Conservation (phyloP, 257 asterid species). For the Primulina tabacum region DNA sequence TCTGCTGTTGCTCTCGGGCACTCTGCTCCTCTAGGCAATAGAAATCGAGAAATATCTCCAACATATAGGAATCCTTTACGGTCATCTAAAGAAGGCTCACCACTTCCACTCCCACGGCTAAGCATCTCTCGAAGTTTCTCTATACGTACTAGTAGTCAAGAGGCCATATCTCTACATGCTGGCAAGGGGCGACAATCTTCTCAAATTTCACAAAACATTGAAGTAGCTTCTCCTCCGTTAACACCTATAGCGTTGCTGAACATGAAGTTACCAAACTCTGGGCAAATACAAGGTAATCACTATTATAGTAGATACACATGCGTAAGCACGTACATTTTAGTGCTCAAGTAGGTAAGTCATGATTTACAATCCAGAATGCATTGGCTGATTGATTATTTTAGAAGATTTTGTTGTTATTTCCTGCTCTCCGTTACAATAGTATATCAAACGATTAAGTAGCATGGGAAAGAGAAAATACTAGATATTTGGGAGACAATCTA, state of each 20-base stretch:
- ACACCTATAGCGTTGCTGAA: constrained; percentile 71
- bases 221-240: constrained; percentile 69
- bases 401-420: background rate
- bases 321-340: background rate
- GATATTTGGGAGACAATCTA: background rate
- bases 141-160: constrained; percentile 63
- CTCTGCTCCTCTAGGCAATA: constrained; percentile 70
- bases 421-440: background rate
- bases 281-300: constrained; percentile 65
- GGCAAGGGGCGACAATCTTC: constrained; percentile 59
- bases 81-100: constrained; percentile 54
- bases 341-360: background rate
- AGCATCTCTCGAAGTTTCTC: constrained; percentile 80
- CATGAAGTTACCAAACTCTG: constrained; percentile 48
- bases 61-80: constrained; percentile 44
- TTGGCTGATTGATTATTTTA: background rate
- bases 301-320: background rate
- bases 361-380: background rate
- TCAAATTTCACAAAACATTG: constrained; percentile 41
- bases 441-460: too few species aligned
- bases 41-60: constrained; percentile 63
- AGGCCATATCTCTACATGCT: constrained; percentile 41
- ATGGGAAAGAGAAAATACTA: background rate
- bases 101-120: constrained; percentile 71
- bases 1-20: constrained; percentile 53